Percentiles rank a stretch among this genome's conserved stretches.
Conservation (phyloP, 1,284 basidiomycete genomes). For the Ceratobasidium sp. region DNA sequence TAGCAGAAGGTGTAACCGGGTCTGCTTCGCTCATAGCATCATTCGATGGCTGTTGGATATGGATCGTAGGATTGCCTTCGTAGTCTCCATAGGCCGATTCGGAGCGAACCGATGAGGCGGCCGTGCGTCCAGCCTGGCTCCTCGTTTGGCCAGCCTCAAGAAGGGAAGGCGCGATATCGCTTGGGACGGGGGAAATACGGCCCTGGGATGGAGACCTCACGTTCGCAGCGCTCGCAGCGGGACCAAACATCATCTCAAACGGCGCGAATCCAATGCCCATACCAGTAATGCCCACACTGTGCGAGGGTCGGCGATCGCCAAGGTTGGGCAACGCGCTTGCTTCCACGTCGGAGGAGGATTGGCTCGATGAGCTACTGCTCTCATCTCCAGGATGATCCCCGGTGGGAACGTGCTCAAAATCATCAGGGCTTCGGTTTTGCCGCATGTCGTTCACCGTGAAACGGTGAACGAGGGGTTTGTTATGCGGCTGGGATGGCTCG, state of each 20-base stretch:
- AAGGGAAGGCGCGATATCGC: not conserved
- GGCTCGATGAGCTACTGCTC: constrained; percentile 19
- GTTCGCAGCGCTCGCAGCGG: constrained; percentile 33
- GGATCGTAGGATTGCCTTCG: constrained; percentile 19
- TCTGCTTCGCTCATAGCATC: constrained; percentile 19
- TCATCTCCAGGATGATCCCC: constrained; percentile 5
- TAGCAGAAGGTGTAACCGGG: not conserved
- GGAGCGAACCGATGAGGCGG: not conserved
- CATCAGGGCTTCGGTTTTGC: not conserved
- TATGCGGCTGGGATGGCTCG: not conserved
- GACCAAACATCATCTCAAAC: constrained; percentile 44
- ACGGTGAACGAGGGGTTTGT: not conserved
- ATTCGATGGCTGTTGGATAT: constrained; percentile 31
- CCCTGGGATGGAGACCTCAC: constrained; percentile 40
- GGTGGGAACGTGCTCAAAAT: constrained; percentile 25
- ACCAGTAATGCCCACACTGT: constrained; percentile 5
- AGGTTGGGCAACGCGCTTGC: constrained; percentile 1
- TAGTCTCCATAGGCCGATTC: not conserved
- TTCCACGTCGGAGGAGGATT: not conserved
- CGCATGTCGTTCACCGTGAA: constrained; percentile 33
- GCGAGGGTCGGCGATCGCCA: constrained; percentile 17
- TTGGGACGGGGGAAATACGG: constrained; percentile 36
- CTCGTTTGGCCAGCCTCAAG: constrained; percentile 26
- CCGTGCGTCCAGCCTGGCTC: constrained; percentile 28
- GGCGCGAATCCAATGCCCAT: constrained; percentile 42